Conservation (phyloP, 1,284 basidiomycete genomes). For the Trametes polyzona region DNA sequence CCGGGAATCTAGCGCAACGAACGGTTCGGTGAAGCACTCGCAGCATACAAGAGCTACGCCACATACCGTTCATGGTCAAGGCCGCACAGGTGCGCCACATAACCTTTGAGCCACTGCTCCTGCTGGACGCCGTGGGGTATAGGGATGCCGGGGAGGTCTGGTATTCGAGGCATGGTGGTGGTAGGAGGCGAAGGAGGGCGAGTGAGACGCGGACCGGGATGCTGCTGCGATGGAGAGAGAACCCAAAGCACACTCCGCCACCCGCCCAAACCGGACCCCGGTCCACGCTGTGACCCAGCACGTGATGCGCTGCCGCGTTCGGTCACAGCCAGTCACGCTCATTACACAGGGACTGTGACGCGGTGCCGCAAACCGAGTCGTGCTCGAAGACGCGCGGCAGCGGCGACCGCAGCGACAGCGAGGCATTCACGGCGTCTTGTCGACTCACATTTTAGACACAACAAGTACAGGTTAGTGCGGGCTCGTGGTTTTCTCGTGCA, state of each 20-base stretch:
- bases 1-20: constrained; percentile 70
- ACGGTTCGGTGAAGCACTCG: constrained; percentile 3
- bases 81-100: constrained; percentile 69
- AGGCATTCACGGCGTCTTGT: background rate
- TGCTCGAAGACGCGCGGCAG: background rate
- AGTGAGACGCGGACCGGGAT: background rate
- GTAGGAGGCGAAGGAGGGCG: background rate
- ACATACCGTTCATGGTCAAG: constrained; percentile 61
- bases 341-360: background rate
- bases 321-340: background rate
- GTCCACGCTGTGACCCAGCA: constrained; percentile 15
- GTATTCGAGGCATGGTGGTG: constrained; percentile 49
- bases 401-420: background rate
- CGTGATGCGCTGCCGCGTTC: background rate
- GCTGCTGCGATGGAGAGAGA: background rate
- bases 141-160: constrained; percentile 66
- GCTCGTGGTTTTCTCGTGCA: constrained; percentile 16
- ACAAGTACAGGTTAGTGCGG: background rate
- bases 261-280: constrained; percentile 9
- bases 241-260: constrained; percentile 3
- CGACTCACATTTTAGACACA: background rate
- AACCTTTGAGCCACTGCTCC: constrained; percentile 62
- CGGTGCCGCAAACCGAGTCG: constrained; percentile 1
- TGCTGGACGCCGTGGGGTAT: constrained; percentile 60
- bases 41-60: constrained; percentile 9